phyloP scores from a whole-genome alignment of 352 stramenopile species.

The Globisporangium acanthophoron region DNA sequence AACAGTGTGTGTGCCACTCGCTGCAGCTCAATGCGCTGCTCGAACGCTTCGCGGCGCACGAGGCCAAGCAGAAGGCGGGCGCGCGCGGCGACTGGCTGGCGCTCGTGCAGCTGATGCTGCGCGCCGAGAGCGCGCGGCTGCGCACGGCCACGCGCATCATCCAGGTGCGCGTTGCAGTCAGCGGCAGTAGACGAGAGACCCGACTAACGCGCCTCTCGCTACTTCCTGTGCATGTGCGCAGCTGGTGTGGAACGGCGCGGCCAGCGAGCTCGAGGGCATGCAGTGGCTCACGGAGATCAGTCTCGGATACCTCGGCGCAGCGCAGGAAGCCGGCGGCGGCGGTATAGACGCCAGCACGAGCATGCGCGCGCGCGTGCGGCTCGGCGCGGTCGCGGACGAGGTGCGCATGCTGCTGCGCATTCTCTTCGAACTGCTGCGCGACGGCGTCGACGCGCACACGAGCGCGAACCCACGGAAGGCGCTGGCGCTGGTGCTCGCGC shows the following conservation, averaged over 20 bases:
- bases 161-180: conserved; percentile 16
- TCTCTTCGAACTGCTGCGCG: conserved; percentile 44
- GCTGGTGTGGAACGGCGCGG: conserved; percentile 39
- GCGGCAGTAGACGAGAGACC: too few species aligned
- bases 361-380: conserved; percentile 2
- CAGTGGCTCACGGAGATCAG: conserved; percentile 76
- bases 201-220: too few species aligned
- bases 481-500: conserved; percentile 53
- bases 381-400: conserved; percentile 35
- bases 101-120: conserved; percentile 55
- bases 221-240: conserved; percentile 1
- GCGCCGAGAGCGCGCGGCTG: conserved; percentile 42
- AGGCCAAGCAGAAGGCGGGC: conserved; percentile 39
- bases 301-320: conserved; percentile 47
- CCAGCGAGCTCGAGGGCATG: conserved; percentile 66
- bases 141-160: conserved; percentile 53
- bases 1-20: not conserved
- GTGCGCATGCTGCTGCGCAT: conserved; percentile 48
- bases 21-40: conserved; percentile 53
- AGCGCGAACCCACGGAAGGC: conserved; percentile 21
- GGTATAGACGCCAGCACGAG: not conserved
- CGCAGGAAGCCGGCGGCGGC: conserved; percentile 25
- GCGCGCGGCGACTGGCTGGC: conserved; percentile 55
- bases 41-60: conserved; percentile 39
- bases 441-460: conserved; percentile 26